Evolutionary conservation across 176 grass and related monocot species (phyloP).

Genomic region (Hsuehochloa calcarea): DNA sequence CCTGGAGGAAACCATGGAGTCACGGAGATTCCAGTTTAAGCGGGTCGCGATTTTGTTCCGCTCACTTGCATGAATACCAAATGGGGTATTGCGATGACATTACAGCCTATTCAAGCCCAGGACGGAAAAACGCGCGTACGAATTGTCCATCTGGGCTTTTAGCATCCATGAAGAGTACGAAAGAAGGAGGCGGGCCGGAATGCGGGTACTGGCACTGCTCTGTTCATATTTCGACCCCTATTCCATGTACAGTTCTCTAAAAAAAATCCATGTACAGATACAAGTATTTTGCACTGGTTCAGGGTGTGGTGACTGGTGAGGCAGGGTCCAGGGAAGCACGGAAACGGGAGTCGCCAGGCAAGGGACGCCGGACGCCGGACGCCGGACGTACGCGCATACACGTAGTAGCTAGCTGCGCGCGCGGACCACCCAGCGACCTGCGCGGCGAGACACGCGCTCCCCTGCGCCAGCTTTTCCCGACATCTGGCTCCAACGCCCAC

Average conservation of each 20-base stretch:
- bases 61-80: not conserved
- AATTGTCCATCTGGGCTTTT: not conserved
- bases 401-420: not conserved
- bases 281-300: not conserved
- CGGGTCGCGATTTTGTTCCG: not conserved
- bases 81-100: not conserved
- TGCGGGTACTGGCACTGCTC: not conserved
- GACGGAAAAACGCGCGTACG: not conserved
- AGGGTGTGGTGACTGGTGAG: not conserved
- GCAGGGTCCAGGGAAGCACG: not conserved
- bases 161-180: not conserved
- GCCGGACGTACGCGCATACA: not conserved
- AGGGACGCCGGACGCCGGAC: not conserved
- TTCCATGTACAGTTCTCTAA: not conserved
- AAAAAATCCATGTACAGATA: not conserved
- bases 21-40: not conserved
- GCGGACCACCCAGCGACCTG: not conserved
- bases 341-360: not conserved
- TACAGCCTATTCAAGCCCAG: not conserved
- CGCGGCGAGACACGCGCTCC: conserved; percentile 2
- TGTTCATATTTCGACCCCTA: not conserved
- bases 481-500: conserved; percentile 1
- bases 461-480: conserved; percentile 26
- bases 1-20: no score
- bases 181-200: not conserved